Evolutionary conservation across 768 basidiomycete species (phyloP).

Genomic region (Phanerodontia chrysosporium): DNA sequence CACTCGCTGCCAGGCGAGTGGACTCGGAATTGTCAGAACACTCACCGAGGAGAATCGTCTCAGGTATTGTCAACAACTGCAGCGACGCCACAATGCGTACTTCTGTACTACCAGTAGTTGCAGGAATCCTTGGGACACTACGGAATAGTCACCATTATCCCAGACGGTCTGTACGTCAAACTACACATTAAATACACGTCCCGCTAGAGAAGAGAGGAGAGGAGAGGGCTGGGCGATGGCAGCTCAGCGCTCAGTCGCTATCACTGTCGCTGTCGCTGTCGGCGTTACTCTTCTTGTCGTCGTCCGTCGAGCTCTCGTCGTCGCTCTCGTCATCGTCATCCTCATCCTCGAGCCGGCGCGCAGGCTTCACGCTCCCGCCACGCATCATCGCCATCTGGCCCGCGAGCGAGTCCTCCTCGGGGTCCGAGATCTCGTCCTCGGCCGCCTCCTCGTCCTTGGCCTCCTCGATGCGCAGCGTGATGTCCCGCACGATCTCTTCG

Average conservation of each 20-base stretch:
- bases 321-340: constrained; percentile 51
- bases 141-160: background rate
- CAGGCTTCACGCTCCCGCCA: constrained; percentile 74
- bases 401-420: constrained; percentile 92
- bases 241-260: constrained; percentile 13
- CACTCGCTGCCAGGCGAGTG: too few relatives aligned
- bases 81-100: background rate
- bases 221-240: too few relatives aligned
- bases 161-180: background rate
- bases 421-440: constrained; percentile 96
- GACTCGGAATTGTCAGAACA: too few relatives aligned
- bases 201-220: background rate
- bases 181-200: background rate
- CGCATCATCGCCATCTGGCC: constrained; percentile 98
- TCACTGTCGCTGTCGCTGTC: constrained; percentile 53
- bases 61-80: too few relatives aligned
- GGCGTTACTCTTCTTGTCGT: constrained; percentile 37
- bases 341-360: constrained; percentile 41
- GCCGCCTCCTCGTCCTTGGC: constrained; percentile 52
- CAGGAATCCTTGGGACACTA: too few relatives aligned
- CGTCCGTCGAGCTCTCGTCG: constrained; percentile 47
- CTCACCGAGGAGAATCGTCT: too few relatives aligned
- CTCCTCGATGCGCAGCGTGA: constrained; percentile 85
- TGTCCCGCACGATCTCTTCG: constrained; percentile 65
- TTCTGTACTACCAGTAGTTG: background rate